Evolutionary conservation across 106 monocot genomes (phyloP).

Genomic region (Platanthera zijinensis): DNA sequence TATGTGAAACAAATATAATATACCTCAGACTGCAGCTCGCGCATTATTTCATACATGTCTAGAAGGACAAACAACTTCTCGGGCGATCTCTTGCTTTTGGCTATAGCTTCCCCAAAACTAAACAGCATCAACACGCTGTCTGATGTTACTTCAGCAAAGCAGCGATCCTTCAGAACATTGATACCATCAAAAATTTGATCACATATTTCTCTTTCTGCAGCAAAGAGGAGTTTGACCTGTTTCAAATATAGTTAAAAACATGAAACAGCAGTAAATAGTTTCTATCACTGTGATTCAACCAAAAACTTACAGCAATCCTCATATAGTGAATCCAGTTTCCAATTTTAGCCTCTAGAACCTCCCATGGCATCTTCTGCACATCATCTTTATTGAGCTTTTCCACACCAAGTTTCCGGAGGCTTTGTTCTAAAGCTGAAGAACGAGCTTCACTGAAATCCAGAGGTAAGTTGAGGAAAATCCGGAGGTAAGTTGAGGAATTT

Average conservation of each 20-base stretch:
- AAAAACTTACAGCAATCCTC: constrained; percentile 76
- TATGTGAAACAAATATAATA: background rate
- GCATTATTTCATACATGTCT: constrained; percentile 98
- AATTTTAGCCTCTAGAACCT: constrained; percentile 81
- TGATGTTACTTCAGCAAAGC: constrained; percentile 78
- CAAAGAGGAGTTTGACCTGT: constrained; percentile 93
- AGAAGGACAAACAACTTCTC: constrained; percentile 95
- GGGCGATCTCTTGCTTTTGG: constrained; percentile 88
- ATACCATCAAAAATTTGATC: constrained; percentile 82
- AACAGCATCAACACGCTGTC: constrained; percentile 70
- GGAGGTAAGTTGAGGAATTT: background rate
- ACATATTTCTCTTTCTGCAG: constrained; percentile 83
- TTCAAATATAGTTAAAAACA: constrained; percentile 18
- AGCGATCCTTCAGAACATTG: constrained; percentile 53
- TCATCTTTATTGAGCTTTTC: constrained; percentile 88
- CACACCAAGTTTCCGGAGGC: constrained; percentile 71
- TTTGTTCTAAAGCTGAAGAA: constrained; percentile 58
- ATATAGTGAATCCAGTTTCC: constrained; percentile 97
- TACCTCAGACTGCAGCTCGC: constrained; percentile 89
- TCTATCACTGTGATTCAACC: background rate
- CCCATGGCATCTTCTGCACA: constrained; percentile 94
- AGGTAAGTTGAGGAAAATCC: background rate
- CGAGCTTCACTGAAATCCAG: constrained; percentile 54
- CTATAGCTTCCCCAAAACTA: constrained; percentile 97
- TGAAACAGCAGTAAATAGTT: background rate